Evolutionary conservation across 306 rosid genomes (phyloP), one percentile per base, ranked within the genome.

Genomic region (Hylodesmum podocarpum): DNA sequence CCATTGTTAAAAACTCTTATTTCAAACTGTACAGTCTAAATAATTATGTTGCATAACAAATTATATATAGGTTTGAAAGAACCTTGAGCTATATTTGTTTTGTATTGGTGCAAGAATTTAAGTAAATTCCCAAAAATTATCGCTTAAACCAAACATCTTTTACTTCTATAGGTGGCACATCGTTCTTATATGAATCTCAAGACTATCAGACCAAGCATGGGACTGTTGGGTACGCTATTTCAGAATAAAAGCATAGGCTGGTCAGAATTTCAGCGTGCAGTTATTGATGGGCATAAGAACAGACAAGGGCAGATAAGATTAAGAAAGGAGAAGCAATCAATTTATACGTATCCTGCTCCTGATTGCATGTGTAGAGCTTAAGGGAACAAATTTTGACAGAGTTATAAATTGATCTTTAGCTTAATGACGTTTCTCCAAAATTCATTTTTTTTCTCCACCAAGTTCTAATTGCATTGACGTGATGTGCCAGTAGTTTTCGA

Each of bases 191-290:
- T 39, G 86, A 95, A 89, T 86, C 80, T 88, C 91, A 95, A 95
- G 88, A 92, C 97, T 11, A 90, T 95, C 64, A 88, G 97, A 82
- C 99, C 99, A 29, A 95, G 82, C 86, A 92, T 95, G 99, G 90
- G 81, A 62, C 82, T 89, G 8, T 67, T 92, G 89, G 97, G 99
- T 12, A 88, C 84, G 74, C 92, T 95, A 57, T 95, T 90, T 87
- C 89, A 81, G 77, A 95, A 95, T 63, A 95, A 89, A 85, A 95
- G 87, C 83, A 66, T 87, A 3, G 46, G 75, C 18, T 95, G 99
- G 99, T 68, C 86, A 28, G 97, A 91, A 14, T 95, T 95, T 78
- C 88, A 89, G 76, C 77, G 67, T 59, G 75, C 91, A 25, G 86
- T 91, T 58, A 69, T 86, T 31, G 89, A 87, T 25, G 99, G 97